Conservation (phyloP, 2,329 filamentous ascomycete genomes). For the Fusarium napiforme region DNA sequence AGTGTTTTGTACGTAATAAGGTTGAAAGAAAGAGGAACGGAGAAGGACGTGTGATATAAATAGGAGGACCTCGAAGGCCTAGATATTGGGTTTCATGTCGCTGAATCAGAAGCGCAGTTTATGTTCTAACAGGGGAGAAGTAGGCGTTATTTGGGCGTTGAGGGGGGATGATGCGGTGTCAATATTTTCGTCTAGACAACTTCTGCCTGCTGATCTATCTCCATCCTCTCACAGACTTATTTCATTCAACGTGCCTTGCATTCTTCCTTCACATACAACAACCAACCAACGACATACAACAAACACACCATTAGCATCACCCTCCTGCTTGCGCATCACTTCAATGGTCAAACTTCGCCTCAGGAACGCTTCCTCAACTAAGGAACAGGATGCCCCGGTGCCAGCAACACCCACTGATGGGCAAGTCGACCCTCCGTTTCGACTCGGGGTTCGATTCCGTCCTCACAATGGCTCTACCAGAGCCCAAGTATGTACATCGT, state of each 20-base stretch:
- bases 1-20: too few relatives aligned
- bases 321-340: neutral
- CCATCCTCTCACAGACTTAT: neutral
- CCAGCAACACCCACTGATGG: rapidly evolving
- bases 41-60: neutral
- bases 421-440: rapidly evolving
- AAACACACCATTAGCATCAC: neutral
- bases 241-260: neutral
- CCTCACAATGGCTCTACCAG: neutral
- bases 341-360: too few relatives aligned
- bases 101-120: neutral
- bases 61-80: neutral
- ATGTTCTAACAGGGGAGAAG: too few relatives aligned
- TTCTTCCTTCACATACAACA: neutral
- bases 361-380: neutral
- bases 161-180: neutral
- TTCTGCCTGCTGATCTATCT: rapidly evolving
- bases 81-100: rapidly evolving
- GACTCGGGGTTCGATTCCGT: rapidly evolving
- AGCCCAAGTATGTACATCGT: neutral
- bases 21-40: rapidly evolving
- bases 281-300: neutral
- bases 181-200: rapidly evolving
- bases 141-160: too few relatives aligned
- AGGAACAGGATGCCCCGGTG: rapidly evolving